Evolutionary conservation across 345 rosid species (phyloP), one percentile per base, ranked within the genome.

Genomic region (Chamaenerion angustifolium): DNA sequence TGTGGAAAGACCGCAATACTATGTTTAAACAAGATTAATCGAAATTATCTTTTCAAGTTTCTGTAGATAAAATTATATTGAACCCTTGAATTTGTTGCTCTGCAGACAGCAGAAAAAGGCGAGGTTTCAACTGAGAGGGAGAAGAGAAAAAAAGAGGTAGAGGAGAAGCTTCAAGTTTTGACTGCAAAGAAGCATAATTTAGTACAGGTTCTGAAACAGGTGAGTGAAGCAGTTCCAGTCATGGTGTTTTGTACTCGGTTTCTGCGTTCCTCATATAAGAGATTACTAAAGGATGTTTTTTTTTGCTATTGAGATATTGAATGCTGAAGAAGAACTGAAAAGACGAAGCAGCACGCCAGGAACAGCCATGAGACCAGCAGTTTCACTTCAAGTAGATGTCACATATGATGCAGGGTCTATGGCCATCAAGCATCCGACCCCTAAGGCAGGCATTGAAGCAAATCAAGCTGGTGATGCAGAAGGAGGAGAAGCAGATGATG

Each of bases 151-250:
- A 80, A 55, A 56, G 90, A 75, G 59, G 70, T 87, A 1, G 90
- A 82, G 75, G 90, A 78, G 63, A 79, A 69, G 62, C 72, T 87
- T 59, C 70, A 70, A 64, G 60, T 75, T 64, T 72, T 92, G 81
- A 87, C 74, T 58, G 71, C 73, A n/a, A 87, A 79, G 71, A 92
- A 92, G 56, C 95, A 92, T 70, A 76, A 66, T 74, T 73, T 92
- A 8, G 98, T 92, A 21, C 96, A 75, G 74, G 76, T 78, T 54
- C 74, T 92, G 63, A 92, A 84, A 75, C 96, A 84, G 78, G 96
- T 80, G 52, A 65, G 63, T 41, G 44, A 48, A 42, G 8, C 40
- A 42, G 25, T 31, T 49, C 6, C 56, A 10, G 5, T 12, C 25
- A 31, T 4, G 37, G 10, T 25, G 15, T 44, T 46, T 6, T 18